phyloP scores from a whole-genome alignment of 1,284 basidiomycete genomes.

The Rhodotorula sp. region DNA sequence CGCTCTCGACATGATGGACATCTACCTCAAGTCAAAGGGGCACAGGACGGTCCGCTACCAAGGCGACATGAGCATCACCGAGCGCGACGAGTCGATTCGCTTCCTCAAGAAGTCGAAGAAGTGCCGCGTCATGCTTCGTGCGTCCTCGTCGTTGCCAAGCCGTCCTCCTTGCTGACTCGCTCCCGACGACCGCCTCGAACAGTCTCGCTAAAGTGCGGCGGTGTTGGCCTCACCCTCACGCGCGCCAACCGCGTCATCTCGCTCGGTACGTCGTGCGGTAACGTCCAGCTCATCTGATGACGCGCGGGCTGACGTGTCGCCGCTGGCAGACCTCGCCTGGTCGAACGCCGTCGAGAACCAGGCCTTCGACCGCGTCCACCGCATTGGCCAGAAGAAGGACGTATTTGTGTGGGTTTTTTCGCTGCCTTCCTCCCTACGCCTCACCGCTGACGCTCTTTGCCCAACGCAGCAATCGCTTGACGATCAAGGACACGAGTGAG shows the following conservation, averaged over 20 bases:
- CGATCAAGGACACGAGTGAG: conserved; percentile 45
- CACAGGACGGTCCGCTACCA: conserved; percentile 59
- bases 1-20: conserved; percentile 55
- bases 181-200: background rate
- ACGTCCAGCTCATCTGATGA: too few species aligned
- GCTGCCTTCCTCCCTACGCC: background rate
- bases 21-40: conserved; percentile 57
- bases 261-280: conserved; percentile 54
- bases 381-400: conserved; percentile 58
- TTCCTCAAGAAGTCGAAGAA: conserved; percentile 60
- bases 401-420: conserved; percentile 53
- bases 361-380: conserved; percentile 64
- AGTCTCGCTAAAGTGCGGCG: conserved; percentile 47
- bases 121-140: conserved; percentile 31
- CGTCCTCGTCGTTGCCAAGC: background rate
- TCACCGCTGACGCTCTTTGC: background rate
- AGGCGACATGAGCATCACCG: conserved; percentile 41
- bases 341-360: conserved; percentile 66
- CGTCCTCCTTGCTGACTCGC: background rate
- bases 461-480: conserved; percentile 55
- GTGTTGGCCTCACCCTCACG: conserved; percentile 44
- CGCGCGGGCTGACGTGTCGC: too few species aligned
- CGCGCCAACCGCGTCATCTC: conserved; percentile 55
- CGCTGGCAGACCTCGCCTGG: conserved; percentile 48
- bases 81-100: conserved; percentile 42